These are phyloP conservation scores for Solanum tarapatanum DNA, from an alignment of 257 asterid genomes.

Conservation along the genomic window DNA sequence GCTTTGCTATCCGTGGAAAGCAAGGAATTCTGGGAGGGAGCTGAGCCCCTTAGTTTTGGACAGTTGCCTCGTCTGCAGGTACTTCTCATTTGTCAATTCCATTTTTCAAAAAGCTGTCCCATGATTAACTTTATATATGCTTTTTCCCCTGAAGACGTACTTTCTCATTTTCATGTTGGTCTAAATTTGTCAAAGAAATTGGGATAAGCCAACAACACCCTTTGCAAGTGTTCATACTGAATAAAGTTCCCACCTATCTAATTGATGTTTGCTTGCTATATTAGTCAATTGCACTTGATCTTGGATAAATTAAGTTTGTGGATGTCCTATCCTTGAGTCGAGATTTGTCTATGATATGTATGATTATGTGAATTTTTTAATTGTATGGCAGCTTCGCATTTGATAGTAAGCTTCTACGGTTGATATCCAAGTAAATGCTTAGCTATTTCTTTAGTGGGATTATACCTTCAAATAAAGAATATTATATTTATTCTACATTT, in stretches of 20 bases:
- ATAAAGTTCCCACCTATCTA: background rate
- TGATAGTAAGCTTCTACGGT: background rate
- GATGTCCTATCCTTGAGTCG: background rate
- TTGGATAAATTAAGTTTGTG: background rate
- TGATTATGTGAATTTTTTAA: background rate
- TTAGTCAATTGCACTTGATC: background rate
- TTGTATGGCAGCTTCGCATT: background rate
- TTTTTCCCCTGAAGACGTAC: background rate
- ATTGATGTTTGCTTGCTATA: background rate
- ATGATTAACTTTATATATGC: background rate
- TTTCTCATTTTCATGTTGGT: background rate
- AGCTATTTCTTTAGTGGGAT: background rate
- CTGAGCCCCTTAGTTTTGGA: constrained; percentile 67
- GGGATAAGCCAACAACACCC: background rate
- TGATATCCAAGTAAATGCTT: background rate
- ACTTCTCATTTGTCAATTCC: constrained; percentile 8
- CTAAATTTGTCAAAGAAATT: background rate
- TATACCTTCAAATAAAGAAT: background rate
- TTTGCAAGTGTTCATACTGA: background rate
- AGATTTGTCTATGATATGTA: background rate
- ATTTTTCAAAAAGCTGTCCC: background rate
- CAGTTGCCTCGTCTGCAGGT: constrained; percentile 77
- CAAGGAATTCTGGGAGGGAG: constrained; percentile 76
- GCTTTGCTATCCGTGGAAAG: constrained; percentile 82
- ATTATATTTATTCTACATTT: background rate